A percentile compares a stretch with the other conserved stretches of the same genome.
These are phyloP conservation scores for Aspergillus quadricinctus DNA, from an alignment of 2,329 filamentous ascomycete genomes.

Conservation along the genomic window DNA sequence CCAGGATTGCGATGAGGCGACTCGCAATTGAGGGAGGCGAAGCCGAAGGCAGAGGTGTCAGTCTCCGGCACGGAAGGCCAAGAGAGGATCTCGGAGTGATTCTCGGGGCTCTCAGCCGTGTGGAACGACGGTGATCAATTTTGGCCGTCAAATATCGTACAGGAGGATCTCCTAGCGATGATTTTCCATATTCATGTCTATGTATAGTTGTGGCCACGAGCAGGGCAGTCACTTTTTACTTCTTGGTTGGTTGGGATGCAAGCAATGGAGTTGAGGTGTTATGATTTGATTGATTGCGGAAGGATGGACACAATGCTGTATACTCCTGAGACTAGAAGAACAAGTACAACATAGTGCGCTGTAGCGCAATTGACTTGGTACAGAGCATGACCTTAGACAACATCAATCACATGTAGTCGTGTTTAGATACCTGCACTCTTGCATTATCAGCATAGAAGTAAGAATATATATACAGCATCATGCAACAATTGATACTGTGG, in stretches of 20 bases:
- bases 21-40: constrained; percentile 25
- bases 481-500: too few species aligned
- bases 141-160: neutral
- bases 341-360: neutral
- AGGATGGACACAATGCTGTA: neutral
- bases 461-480: too few species aligned
- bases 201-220: neutral
- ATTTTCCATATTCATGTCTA: neutral
- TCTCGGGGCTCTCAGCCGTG: constrained; percentile 38
- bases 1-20: constrained; percentile 20
- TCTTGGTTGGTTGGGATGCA: neutral
- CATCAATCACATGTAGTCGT: too few species aligned
- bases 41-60: constrained; percentile 11
- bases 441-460: too few species aligned
- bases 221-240: neutral
- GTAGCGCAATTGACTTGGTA: neutral
- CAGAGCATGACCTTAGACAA: too few species aligned
- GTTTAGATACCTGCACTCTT: too few species aligned
- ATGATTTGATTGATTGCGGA: neutral
- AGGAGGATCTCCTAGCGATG: neutral
- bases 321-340: neutral
- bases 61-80: constrained; percentile 14
- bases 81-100: constrained; percentile 36
- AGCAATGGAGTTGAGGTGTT: constrained; percentile 1
- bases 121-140: constrained; percentile 32